phyloP scores from a whole-genome alignment of 2,329 filamentous ascomycete species.

The Cytospora piceae region DNA sequence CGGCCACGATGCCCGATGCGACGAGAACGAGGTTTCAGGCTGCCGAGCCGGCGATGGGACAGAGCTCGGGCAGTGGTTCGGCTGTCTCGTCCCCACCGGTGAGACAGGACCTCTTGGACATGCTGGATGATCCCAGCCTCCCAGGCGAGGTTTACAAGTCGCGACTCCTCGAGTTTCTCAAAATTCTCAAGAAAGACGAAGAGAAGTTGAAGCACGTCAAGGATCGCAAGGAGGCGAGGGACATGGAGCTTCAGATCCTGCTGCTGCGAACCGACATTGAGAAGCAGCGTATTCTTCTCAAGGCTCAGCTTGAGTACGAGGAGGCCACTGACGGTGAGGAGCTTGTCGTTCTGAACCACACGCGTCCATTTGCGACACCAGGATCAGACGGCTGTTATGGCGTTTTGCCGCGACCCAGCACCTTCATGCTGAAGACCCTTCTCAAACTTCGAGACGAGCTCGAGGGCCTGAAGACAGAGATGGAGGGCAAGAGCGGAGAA shows the following conservation, averaged over 20 bases:
- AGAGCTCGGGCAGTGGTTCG: neutral
- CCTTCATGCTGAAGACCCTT: neutral
- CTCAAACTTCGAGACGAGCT: neutral
- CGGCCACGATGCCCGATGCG: neutral
- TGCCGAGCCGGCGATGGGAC: too few relatives aligned
- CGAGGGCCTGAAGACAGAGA: neutral
- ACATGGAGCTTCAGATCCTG: conserved; percentile 1
- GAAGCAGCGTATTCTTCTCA: neutral
- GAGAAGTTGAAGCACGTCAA: conserved; percentile 8
- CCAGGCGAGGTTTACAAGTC: neutral
- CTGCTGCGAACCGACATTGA: conserved; percentile 10
- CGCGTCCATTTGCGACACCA: neutral
- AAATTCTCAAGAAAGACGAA: conserved; percentile 14
- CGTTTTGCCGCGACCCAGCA: neutral
- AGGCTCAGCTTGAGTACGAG: neutral
- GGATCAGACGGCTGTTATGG: neutral
- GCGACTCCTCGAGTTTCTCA: neutral
- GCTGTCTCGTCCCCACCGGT: neutral
- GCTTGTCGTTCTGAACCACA: neutral
- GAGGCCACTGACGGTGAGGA: neutral
- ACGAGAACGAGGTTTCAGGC: neutral
- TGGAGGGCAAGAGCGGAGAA: neutral
- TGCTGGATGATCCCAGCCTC: neutral
- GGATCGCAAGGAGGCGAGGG: conserved; percentile 11
- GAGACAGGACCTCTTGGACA: neutral